phyloP scores from a whole-genome alignment of 2,329 filamentous ascomycete species.

The Mycocentrospora acerina region DNA sequence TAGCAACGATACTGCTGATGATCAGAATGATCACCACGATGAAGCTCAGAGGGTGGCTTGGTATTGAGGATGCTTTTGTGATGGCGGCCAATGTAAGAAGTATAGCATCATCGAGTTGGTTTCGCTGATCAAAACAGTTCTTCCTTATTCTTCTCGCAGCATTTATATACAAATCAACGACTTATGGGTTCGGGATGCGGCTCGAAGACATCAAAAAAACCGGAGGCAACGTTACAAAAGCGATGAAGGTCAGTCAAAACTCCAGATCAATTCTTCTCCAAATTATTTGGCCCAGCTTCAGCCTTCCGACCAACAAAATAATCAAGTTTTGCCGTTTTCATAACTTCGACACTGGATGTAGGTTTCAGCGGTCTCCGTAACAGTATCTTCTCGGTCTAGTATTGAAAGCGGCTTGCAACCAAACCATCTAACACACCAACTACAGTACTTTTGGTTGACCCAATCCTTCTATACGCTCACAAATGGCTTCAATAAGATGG shows the following conservation, averaged over 20 bases:
- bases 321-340: too few species aligned
- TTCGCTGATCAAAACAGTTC: slow-evolving; percentile 10
- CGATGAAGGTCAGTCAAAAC: slow-evolving; percentile 16
- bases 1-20: slow-evolving; percentile 19
- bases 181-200: slow-evolving; percentile 24
- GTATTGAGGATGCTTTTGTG: slow-evolving; percentile 26
- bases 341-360: too few species aligned
- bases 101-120: not conserved
- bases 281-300: too few species aligned
- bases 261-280: not conserved
- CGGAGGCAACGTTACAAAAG: slow-evolving; percentile 17
- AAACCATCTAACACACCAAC: too few species aligned
- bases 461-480: slow-evolving; percentile 25
- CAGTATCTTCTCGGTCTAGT: too few species aligned
- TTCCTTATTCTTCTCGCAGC: slow-evolving; percentile 13
- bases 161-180: slow-evolving; percentile 16
- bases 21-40: slow-evolving; percentile 18
- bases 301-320: too few species aligned
- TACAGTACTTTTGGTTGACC: slow-evolving; percentile 26
- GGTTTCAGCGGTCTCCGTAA: too few species aligned
- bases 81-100: slow-evolving; percentile 20
- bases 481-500: slow-evolving; percentile 30
- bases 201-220: slow-evolving; percentile 16
- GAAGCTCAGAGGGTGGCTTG: slow-evolving; percentile 27
- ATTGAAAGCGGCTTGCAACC: too few species aligned